A percentile compares a stretch with the other conserved stretches of the same genome.
These are phyloP conservation scores for Neonothopanus nambi DNA, from an alignment of 1,284 basidiomycete genomes.

Conservation along the genomic window DNA sequence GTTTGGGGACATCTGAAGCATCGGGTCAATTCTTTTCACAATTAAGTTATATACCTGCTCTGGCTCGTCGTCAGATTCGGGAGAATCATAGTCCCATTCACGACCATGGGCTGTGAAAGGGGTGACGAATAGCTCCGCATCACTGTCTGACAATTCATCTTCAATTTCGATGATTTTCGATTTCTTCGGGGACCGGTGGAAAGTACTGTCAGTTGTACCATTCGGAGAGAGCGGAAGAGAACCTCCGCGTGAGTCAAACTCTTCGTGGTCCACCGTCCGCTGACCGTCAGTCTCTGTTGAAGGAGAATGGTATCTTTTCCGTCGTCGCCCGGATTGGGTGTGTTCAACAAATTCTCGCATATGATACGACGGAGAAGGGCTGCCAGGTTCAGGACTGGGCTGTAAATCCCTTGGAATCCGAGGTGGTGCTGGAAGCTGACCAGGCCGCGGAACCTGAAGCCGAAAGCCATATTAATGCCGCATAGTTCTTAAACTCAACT, in stretches of 20 bases:
- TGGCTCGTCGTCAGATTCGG: conserved; percentile 32
- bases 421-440: conserved; percentile 31
- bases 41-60: conserved; percentile 38
- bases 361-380: not conserved
- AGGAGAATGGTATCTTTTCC: conserved; percentile 12
- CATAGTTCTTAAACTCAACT: not conserved
- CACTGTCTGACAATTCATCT: conserved; percentile 1
- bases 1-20: conserved; percentile 38
- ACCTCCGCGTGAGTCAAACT: not conserved
- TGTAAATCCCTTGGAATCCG: conserved; percentile 16
- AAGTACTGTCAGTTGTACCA: not conserved
- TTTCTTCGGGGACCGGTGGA: conserved; percentile 1
- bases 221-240: not conserved
- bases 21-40: conserved; percentile 36
- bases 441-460: conserved; percentile 27
- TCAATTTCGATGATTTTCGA: not conserved
- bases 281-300: not conserved
- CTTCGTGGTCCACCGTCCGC: not conserved
- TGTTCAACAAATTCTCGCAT: not conserved
- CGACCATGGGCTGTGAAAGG: conserved; percentile 11
- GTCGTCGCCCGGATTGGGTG: not conserved
- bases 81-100: conserved; percentile 26
- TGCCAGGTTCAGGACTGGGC: conserved; percentile 15
- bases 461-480: not conserved
- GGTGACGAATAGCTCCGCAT: conserved; percentile 21